Conservation (phyloP, 495 filamentous ascomycete species). For the Talaromyces adpressus region DNA sequence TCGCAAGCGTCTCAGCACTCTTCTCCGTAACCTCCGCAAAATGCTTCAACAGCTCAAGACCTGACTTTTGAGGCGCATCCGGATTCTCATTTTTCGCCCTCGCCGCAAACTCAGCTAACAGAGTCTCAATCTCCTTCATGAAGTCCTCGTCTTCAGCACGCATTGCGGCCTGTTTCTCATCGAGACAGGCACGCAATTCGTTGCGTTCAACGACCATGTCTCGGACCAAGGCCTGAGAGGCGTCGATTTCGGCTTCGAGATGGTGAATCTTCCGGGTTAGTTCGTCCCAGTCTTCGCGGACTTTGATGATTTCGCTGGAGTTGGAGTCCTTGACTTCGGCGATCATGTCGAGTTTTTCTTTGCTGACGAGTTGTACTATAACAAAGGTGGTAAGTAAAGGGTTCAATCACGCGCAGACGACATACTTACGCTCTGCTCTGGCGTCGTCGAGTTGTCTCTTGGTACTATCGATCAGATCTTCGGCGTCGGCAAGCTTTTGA, state of each 20-base stretch:
- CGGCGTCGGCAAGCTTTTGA: slow-evolving; percentile 33
- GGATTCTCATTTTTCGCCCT: slow-evolving; percentile 25
- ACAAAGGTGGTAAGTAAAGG: slow-evolving; percentile 16
- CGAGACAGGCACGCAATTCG: slow-evolving; percentile 35
- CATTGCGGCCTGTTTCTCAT: slow-evolving; percentile 32
- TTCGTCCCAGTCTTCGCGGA: slow-evolving; percentile 39
- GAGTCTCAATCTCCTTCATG: slow-evolving; percentile 37
- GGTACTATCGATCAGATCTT: slow-evolving; percentile 29
- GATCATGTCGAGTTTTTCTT: slow-evolving; percentile 43
- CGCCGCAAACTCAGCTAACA: slow-evolving; percentile 33
- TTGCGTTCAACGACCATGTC: slow-evolving; percentile 37
- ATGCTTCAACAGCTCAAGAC: slow-evolving; percentile 35
- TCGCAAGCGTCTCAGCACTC: slow-evolving; percentile 38
- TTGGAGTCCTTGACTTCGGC: slow-evolving; percentile 40
- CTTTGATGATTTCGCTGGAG: slow-evolving; percentile 34
- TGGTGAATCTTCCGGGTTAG: slow-evolving; percentile 31
- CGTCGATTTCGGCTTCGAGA: slow-evolving; percentile 36
- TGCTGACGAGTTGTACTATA: slow-evolving; percentile 37
- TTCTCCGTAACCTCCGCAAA: slow-evolving; percentile 38
- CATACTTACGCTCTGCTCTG: slow-evolving; percentile 32
- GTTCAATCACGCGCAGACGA: slow-evolving; percentile 3
- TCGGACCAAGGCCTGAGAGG: slow-evolving; percentile 30
- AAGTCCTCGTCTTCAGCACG: slow-evolving; percentile 34
- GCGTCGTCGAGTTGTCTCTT: slow-evolving; percentile 32
- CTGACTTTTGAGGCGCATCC: slow-evolving; percentile 29